Evolutionary conservation across 2,329 filamentous ascomycete species (phyloP).

Genomic region (Thielaviopsis euricoi): DNA sequence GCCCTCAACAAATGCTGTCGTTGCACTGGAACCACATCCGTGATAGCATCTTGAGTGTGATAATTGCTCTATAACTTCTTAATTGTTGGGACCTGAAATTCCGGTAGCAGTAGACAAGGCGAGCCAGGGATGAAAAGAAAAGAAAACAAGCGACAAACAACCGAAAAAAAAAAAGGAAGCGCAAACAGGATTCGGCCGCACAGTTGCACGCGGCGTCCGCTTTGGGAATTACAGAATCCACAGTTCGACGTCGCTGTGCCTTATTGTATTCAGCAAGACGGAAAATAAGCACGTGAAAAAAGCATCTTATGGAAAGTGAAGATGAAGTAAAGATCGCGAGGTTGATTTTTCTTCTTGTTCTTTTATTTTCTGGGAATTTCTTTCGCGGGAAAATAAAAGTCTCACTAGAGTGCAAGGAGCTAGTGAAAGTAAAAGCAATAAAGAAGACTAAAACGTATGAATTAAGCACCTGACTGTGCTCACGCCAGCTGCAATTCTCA

Average conservation of each 20-base stretch:
- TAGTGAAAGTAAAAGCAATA: not conserved
- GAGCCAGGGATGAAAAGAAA: not conserved
- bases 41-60: not conserved
- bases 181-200: not conserved
- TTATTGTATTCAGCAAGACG: not conserved
- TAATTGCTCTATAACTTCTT: not conserved
- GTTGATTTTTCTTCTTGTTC: too few species aligned
- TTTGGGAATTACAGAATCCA: not conserved
- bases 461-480: not conserved
- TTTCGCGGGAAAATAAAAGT: too few species aligned
- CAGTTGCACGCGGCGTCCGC: not conserved
- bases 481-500: not conserved
- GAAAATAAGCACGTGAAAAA: not conserved
- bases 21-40: not conserved
- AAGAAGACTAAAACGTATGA: not conserved
- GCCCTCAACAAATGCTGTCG: not conserved
- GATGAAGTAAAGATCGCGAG: not conserved
- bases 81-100: not conserved
- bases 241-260: not conserved
- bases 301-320: not conserved
- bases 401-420: not conserved
- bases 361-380: too few species aligned
- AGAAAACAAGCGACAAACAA: not conserved
- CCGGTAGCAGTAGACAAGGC: not conserved
- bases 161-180: not conserved